Conservation (phyloP, 441 rosid species). For the Francoa sonchifolia region DNA sequence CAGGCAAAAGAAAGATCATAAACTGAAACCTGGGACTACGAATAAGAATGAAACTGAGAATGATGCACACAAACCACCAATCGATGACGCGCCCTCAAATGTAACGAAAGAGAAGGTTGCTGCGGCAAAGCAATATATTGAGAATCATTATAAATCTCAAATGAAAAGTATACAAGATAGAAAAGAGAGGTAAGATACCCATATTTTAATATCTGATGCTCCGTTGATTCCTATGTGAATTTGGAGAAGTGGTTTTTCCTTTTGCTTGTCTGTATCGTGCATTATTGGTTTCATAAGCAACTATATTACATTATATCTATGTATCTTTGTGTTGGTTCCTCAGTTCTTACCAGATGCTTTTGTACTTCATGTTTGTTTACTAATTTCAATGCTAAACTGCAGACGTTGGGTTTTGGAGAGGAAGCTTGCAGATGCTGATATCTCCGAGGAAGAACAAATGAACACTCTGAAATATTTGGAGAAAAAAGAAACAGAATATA, state of each 20-base stretch:
- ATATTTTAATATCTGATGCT: neutral
- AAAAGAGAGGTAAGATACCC: conserved; percentile 23
- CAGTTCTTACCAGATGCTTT: neutral
- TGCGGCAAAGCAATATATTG: conserved; percentile 37
- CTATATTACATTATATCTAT: neutral
- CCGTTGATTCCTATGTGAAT: too few species aligned
- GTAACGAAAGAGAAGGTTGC: conserved; percentile 37
- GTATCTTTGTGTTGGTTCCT: neutral
- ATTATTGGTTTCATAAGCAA: too few species aligned
- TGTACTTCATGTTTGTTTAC: neutral
- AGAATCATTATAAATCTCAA: conserved; percentile 36
- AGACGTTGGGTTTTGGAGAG: conserved; percentile 19
- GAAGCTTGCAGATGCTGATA: conserved; percentile 34
- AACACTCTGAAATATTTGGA: conserved; percentile 25
- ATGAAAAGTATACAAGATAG: conserved; percentile 36
- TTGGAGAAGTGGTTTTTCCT: too few species aligned
- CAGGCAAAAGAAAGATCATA: neutral
- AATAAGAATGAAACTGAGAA: neutral
- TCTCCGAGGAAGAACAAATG: conserved; percentile 31
- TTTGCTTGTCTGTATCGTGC: too few species aligned
- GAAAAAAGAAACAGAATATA: conserved; percentile 33
- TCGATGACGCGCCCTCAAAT: conserved; percentile 28
- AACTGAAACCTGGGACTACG: neutral
- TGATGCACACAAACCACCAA: conserved; percentile 5
- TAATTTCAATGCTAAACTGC: neutral